Evolutionary conservation across 257 asterid genomes (phyloP).

Genomic region (Jaltomata sinuosa): DNA sequence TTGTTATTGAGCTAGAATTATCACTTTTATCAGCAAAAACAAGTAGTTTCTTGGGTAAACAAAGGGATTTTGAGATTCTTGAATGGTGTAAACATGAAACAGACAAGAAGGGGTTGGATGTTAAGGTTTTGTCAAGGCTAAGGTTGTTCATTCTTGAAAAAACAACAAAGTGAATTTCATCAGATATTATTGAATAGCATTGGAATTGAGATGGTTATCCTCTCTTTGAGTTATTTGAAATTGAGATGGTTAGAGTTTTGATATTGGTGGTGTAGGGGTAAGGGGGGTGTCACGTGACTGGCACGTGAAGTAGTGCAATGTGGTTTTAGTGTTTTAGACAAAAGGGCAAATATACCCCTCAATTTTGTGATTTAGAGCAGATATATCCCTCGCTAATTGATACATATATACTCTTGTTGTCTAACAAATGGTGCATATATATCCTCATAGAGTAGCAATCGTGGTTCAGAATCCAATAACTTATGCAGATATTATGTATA

Average conservation of each 20-base stretch:
- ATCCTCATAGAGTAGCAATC: no score
- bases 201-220: not conserved
- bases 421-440: no score
- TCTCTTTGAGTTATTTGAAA: not conserved
- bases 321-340: no score
- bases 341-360: no score
- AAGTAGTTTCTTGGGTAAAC: constrained; percentile 21
- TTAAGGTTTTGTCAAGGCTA: constrained; percentile 30
- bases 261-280: not conserved
- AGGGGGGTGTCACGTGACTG: not conserved
- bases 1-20: not conserved
- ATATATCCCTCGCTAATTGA: no score
- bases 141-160: constrained; percentile 48
- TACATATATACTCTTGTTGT: no score
- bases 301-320: not conserved
- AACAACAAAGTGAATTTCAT: constrained; percentile 21
- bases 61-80: constrained; percentile 24
- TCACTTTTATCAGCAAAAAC: not conserved
- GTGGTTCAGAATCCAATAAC: not conserved
- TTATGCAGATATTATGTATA: not conserved
- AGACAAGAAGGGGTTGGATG: constrained; percentile 22
- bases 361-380: no score
- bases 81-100: constrained; percentile 14
- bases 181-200: constrained; percentile 7
- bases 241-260: not conserved